phyloP scores from a whole-genome alignment of 2,329 filamentous ascomycete genomes.

The Beauveria australis region DNA sequence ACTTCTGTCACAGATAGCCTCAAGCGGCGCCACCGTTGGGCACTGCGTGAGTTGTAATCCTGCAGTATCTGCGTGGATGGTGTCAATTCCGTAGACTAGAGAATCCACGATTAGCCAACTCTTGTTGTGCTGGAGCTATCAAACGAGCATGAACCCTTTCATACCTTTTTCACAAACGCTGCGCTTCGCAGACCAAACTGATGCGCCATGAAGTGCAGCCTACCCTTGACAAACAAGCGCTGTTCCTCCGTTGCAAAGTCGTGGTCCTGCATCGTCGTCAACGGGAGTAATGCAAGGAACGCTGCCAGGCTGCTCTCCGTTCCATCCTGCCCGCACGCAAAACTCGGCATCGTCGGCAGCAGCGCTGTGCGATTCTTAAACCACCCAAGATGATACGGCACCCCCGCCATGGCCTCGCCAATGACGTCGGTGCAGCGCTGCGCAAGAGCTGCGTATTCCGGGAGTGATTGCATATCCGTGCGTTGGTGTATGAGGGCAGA shows the following conservation, averaged over 20 bases:
- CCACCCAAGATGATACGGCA: background rate
- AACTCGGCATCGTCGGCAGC: background rate
- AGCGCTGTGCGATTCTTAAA: background rate
- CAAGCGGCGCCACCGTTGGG: background rate
- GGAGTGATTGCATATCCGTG: background rate
- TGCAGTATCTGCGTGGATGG: background rate
- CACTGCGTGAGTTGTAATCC: background rate
- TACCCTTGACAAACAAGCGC: background rate
- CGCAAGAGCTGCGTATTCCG: background rate
- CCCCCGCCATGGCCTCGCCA: background rate
- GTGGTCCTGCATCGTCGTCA: background rate
- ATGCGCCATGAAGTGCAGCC: background rate
- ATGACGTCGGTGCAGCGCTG: background rate
- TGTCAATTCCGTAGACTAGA: background rate
- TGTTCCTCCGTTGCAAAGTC: background rate
- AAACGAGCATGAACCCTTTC: background rate
- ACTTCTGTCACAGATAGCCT: background rate
- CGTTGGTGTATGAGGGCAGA: background rate
- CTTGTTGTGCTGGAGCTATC: too few species aligned
- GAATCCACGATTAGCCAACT: too few species aligned
- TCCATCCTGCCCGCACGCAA: background rate
- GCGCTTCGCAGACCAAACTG: background rate
- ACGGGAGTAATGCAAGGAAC: background rate
- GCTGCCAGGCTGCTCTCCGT: background rate
- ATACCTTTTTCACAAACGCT: background rate